Base-by-base conservation (phyloP, 2,329 filamentous ascomycete species). In the Ascochyta pisi region DNA sequence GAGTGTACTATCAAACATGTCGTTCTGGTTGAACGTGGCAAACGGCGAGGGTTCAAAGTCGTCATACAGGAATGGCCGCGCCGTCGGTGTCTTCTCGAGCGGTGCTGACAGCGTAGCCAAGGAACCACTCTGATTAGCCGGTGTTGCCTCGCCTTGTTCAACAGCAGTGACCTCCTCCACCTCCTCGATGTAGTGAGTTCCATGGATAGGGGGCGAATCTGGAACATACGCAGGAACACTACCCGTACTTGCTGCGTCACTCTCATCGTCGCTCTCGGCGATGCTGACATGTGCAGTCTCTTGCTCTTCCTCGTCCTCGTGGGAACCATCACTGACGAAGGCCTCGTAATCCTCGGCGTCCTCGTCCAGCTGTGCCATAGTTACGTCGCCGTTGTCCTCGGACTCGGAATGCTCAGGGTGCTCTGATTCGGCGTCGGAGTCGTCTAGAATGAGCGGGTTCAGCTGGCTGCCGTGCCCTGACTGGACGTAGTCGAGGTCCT, bases 361-460 rank as follows among this genome's bases (percentile, higher is more conserved):
- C 19, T 37, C 41, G 1, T 42, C 19, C 7, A 45, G 13, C 13
- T 24, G 47, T 47, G 31, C 43, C 45, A 49, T 23, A 4, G 47
- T 47, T 7, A 51, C 42, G 23, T 51, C 47, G 10, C 2, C 38
- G 13, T 39, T 27, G 19, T 38, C 31, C 13, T 45, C 43, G 1
- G 57, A 51, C 15, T 52, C 41, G 1, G 52, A 53, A 4, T 49
- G 45, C 16, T 59, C 54, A 27, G 57, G 42, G 13, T 53, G 53
- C 24, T 69, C 68, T 22, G 61, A 64, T 27, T 71, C 66, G 31
- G 38, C 39, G 34, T 73, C 68, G 13, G 62, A 67, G 26, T 73
- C 70, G 29, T 71, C 69, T 45, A 74, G 60, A 24, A 67, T 61
- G 13, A 75, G 56, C 1, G 72, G 72, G 35, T 75, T 65, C 13